Evolutionary conservation across 148 eudicot genomes (phyloP).

Genomic region (Pouteria glomerata): DNA sequence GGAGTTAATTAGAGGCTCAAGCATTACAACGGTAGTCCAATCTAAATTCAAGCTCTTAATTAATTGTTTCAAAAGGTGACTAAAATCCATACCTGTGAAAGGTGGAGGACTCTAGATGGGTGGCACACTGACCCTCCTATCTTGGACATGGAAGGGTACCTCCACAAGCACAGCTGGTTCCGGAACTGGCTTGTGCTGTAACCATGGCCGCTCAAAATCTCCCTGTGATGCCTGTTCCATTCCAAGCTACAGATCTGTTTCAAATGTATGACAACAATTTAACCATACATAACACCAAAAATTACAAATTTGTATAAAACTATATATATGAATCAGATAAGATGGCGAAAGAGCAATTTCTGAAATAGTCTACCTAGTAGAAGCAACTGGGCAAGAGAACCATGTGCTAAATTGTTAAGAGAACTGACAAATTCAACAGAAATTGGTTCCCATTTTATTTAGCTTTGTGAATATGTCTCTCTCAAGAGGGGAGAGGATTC

Average conservation of each 20-base stretch:
- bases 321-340: background rate
- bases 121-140: conserved; percentile 14
- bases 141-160: conserved; percentile 38
- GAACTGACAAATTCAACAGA: background rate
- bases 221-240: conserved; percentile 40
- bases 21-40: background rate
- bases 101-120: conserved; percentile 29
- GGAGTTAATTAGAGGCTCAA: background rate
- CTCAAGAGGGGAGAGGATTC: background rate
- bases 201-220: conserved; percentile 39
- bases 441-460: background rate
- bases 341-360: too few relatives aligned
- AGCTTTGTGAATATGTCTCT: background rate
- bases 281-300: background rate
- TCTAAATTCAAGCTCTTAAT: background rate
- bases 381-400: background rate
- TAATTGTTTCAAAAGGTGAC: background rate
- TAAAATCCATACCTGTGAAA: conserved; percentile 31
- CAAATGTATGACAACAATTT: background rate
- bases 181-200: background rate
- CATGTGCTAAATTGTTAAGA: background rate
- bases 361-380: too few relatives aligned
- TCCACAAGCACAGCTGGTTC: conserved; percentile 35
- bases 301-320: background rate
- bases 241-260: conserved; percentile 32